phyloP scores from a whole-genome alignment of 495 filamentous ascomycete species.

The Penicillium argentinense region DNA sequence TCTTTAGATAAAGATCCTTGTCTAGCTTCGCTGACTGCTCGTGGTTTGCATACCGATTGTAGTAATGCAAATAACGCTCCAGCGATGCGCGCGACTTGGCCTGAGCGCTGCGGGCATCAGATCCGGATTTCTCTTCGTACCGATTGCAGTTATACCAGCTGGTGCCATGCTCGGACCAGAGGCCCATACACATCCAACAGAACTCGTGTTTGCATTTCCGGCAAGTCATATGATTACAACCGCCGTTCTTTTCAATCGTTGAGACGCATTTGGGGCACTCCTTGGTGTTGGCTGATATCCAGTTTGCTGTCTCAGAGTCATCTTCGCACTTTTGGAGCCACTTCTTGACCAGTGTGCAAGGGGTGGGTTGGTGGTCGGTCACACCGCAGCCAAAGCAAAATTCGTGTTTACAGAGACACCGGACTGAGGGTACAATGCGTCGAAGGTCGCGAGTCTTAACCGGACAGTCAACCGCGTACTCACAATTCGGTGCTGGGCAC shows the following conservation, averaged over 20 bases:
- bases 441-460: constrained; percentile 82
- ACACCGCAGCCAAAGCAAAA: constrained; percentile 98
- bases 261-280: constrained; percentile 95
- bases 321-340: constrained; percentile 99
- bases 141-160: constrained; percentile 99
- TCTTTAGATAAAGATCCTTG: constrained; percentile 93
- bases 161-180: constrained; percentile 98
- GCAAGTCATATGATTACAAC: constrained; percentile 99
- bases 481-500: constrained; percentile 96
- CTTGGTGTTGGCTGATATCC: constrained; percentile 99
- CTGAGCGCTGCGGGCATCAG: constrained; percentile 85
- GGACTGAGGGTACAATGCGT: constrained; percentile 84
- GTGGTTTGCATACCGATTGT: constrained; percentile 98
- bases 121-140: constrained; percentile 92
- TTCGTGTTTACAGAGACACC: constrained; percentile 75
- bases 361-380: constrained; percentile 89
- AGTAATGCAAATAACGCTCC: constrained; percentile 96
- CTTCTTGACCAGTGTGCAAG: constrained; percentile 87
- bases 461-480: constrained; percentile 84
- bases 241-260: constrained; percentile 98
- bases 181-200: constrained; percentile 99
- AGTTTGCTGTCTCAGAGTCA: constrained; percentile 97
- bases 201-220: constrained; percentile 98
- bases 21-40: constrained; percentile 97
- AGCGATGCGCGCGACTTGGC: constrained; percentile 85